Base-by-base conservation (phyloP, 73 alveolate species). In the Breviolum minutum region DNA sequence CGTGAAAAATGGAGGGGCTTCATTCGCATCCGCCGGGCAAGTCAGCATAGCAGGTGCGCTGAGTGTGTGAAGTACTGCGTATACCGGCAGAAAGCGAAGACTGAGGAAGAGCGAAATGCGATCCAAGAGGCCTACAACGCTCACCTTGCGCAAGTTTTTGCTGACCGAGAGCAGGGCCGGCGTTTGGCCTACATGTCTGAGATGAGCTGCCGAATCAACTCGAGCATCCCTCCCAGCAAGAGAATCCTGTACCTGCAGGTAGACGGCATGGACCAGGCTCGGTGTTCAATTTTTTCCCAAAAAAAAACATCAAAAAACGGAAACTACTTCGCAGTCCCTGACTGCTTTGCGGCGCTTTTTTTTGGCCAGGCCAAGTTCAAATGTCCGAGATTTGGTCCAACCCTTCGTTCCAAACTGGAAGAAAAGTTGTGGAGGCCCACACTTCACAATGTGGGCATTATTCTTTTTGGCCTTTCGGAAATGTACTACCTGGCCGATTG, bases 1-100 rank as follows among this genome's bases (percentile, higher is more conserved):
- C 11, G 54, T 40, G 24, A 61, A 19, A n/a, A 60, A 24, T 82
- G 91, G 91, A 29, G 63, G 1, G 91, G 91, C 20, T 20, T 24
- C 11, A 20, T 82, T 70, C 11, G 74, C 26, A 24, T 82, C 61
- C 11, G 91, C 22, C 9, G 26, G 61, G 9, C 63, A n/a, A 60
- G 24, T 61, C 91, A 82, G 60, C 91, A 24, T 82, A 73, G 74
- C 73, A 82, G 24, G 16, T 82, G 91, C 74, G 74, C 14, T 26
- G 30, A 29, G 6, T 82, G 91, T 54, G 74, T 26, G 32, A 17
- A 60, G 6, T 82, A n/a, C 91, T 19, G 24, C 6, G 24, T 20
- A 1, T 24, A 8, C 10, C 74, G 76, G 76, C 16, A 66, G 76
- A 13, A 66, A 66, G 76, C 76, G 26, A 66, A 13, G 26, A 76